phyloP scores from a whole-genome alignment of 305 asterid genomes.

The Rubia peregrina region DNA sequence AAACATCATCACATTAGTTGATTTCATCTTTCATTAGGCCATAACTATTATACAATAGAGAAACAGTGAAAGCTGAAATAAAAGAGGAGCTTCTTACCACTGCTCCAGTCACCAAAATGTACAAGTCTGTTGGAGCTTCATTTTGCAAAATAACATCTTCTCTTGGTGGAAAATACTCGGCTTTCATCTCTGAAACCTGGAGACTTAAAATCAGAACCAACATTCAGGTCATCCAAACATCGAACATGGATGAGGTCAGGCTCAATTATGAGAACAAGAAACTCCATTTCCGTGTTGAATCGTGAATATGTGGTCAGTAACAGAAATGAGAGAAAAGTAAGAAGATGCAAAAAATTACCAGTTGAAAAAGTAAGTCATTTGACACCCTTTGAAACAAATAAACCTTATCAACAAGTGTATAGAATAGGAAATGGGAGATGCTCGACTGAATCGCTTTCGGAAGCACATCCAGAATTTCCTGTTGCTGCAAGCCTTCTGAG shows the following conservation, averaged over 20 bases:
- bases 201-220: slow-evolving; percentile 14
- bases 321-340: neutral
- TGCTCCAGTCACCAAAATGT: slow-evolving; percentile 70
- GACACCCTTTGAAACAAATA: slow-evolving; percentile 74
- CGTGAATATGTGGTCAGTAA: too few relatives aligned
- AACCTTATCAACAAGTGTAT: slow-evolving; percentile 54
- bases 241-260: neutral
- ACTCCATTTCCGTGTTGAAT: too few relatives aligned
- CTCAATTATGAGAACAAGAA: neutral
- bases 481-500: slow-evolving; percentile 79
- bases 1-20: neutral
- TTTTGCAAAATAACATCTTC: slow-evolving; percentile 80
- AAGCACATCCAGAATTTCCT: slow-evolving; percentile 62
- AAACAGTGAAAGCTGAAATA: neutral
- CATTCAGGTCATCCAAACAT: slow-evolving; percentile 3
- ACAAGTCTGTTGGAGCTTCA: slow-evolving; percentile 80
- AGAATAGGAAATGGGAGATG: slow-evolving; percentile 56
- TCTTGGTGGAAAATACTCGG: slow-evolving; percentile 73
- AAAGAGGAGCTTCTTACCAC: slow-evolving; percentile 42
- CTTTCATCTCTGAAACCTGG: slow-evolving; percentile 81
- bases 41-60: neutral
- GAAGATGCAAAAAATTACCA: slow-evolving; percentile 35
- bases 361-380: slow-evolving; percentile 70
- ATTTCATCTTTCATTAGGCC: neutral
- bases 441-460: slow-evolving; percentile 78